Evolutionary conservation across 345 rosid species (phyloP), one percentile per base, ranked within the genome.

Genomic region (Euphorbia tirucalli): DNA sequence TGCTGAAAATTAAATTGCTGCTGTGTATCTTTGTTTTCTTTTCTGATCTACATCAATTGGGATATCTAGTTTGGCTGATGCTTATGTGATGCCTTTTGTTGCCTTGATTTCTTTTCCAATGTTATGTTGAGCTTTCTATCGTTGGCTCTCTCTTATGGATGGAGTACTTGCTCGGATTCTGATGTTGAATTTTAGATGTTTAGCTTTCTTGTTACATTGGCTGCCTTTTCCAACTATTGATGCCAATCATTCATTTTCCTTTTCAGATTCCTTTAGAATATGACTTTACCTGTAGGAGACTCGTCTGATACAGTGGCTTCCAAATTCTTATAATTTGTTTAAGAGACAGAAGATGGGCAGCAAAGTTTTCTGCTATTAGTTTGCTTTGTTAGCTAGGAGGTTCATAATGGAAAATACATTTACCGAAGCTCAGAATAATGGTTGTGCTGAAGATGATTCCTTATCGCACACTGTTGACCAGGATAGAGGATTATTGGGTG

Each of bases 341-440:
- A 54, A 49, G 80, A 79, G 75, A 71, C 70, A 16, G 65, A 77
- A 55, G 16, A 83, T 79, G 57, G 75, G 54, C 32, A 73, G 37
- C 74, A 73, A 76, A 57, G 43, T 67, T 78, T 30, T 57, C 62
- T 18, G 57, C 61, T 66, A 62, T 49, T 80, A 61, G 56, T 56
- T 18, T 62, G 56, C 49, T 65, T 73, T 49, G 37, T 35, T 66
- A 11, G 24, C 63, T 69, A 14, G 27, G 54, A 67, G 74, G 70
- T 19, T 14, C 80, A 77, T 57, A 32, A 93, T 91, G 98, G 93
- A 84, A 61, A 82, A 77, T 64, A 15, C 63, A 71, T 58, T 78
- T 76, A 70, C 71, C 25, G 71, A n/a, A n/a, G n/a, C n/a, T n/a
- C n/a, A 54, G 65, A 84, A 84, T 54, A 88, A 79, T 25, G 83